phyloP scores from a whole-genome alignment of 75 land plant species.

The Isoetes taiwanensis region DNA sequence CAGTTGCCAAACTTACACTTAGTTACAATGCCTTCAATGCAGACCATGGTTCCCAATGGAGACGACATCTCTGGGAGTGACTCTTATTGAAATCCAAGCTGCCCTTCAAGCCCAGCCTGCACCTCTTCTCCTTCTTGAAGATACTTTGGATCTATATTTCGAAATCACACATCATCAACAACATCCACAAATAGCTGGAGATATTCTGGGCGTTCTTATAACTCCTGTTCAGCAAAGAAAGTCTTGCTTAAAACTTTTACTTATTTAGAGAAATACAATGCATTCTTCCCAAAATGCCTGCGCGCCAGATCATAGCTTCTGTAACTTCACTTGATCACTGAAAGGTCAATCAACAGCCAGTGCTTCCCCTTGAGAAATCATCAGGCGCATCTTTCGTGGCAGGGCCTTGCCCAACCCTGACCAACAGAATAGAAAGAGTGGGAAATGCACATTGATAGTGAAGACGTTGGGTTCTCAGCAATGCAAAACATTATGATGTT shows the following conservation, averaged over 20 bases:
- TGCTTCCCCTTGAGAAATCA: constrained; percentile 32
- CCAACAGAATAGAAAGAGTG: too few species aligned
- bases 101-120: not conserved
- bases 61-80: not conserved
- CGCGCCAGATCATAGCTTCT: constrained; percentile 5
- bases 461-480: not conserved
- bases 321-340: not conserved
- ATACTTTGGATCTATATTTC: not conserved
- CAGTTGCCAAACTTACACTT: not conserved
- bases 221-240: not conserved
- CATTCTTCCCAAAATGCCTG: not conserved
- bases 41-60: constrained; percentile 4
- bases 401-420: constrained; percentile 62
- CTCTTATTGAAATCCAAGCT: constrained; percentile 1
- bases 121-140: constrained; percentile 1
- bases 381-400: constrained; percentile 49
- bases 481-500: not conserved
- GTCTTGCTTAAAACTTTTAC: not conserved
- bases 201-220: constrained; percentile 3
- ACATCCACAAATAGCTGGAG: not conserved
- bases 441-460: not conserved
- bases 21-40: not conserved
- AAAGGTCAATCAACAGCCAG: constrained; percentile 1
- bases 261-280: too few species aligned
- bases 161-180: not conserved